These are phyloP conservation scores for Metschnikowia gruessii DNA, from an alignment of 805 yeast genomes.

Conservation along the genomic window DNA sequence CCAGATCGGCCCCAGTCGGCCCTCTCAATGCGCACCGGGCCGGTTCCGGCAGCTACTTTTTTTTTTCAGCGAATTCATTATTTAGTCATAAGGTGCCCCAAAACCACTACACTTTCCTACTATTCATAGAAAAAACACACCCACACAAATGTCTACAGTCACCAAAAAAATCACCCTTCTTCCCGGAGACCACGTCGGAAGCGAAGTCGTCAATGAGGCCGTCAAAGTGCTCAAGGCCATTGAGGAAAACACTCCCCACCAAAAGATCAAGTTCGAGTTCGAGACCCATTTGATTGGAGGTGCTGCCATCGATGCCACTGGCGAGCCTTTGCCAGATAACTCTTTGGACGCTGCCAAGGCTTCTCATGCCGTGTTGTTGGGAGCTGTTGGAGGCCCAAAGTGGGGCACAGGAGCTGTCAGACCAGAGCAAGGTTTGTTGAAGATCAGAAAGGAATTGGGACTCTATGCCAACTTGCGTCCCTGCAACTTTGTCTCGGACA, in stretches of 20 bases:
- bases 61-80: conserved; percentile 1
- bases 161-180: conserved; percentile 76
- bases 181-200: conserved; percentile 97
- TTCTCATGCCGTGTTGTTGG: conserved; percentile 93
- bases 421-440: conserved; percentile 94
- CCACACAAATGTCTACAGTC: conserved; percentile 11
- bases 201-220: conserved; percentile 87
- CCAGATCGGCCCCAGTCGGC: neutral
- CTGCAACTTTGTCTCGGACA: conserved; percentile 86
- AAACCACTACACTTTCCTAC: neutral
- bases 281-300: conserved; percentile 91
- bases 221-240: conserved; percentile 86
- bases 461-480: conserved; percentile 97
- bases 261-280: conserved; percentile 62
- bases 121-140: neutral
- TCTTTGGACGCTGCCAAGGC: conserved; percentile 78
- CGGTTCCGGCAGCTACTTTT: conserved; percentile 5
- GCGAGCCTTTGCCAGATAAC: conserved; percentile 84
- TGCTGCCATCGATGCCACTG: conserved; percentile 97
- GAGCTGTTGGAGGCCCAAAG: conserved; percentile 99
- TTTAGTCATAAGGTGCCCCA: neutral
- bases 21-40: conserved; percentile 4
- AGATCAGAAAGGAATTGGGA: conserved; percentile 91
- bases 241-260: conserved; percentile 43
- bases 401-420: conserved; percentile 98